Percentiles rank a stretch among this genome's conserved stretches.
These are phyloP conservation scores for Boletus edulis DNA, from an alignment of 768 basidiomycete species.

Conservation along the genomic window DNA sequence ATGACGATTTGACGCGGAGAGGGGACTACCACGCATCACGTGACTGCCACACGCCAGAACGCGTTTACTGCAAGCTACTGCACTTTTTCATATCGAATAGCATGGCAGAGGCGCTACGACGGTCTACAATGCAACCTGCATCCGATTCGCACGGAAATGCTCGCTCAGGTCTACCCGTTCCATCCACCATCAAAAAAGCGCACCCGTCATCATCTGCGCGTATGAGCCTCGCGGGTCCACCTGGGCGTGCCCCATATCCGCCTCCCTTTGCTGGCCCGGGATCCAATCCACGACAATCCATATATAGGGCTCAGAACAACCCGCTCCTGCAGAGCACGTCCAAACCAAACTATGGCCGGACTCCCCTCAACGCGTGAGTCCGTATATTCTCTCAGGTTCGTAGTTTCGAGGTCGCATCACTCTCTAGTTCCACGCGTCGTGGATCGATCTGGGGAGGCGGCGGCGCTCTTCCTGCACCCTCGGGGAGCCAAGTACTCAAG, in stretches of 20 bases:
- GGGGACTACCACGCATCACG: constrained; percentile 11
- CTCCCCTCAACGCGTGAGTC: constrained; percentile 66
- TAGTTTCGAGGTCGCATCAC: background rate
- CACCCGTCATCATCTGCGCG: constrained; percentile 43
- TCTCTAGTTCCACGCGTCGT: constrained; percentile 62
- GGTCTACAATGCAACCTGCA: constrained; percentile 57
- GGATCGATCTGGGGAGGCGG: constrained; percentile 72
- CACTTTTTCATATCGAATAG: background rate
- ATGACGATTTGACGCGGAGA: too few species aligned
- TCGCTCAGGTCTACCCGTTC: constrained; percentile 71
- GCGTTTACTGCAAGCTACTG: background rate
- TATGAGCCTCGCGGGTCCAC: constrained; percentile 76
- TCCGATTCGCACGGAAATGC: constrained; percentile 46
- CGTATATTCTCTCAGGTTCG: background rate
- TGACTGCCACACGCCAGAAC: constrained; percentile 4
- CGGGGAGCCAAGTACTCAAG: constrained; percentile 56
- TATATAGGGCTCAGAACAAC: constrained; percentile 71
- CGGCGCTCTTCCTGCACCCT: constrained; percentile 41
- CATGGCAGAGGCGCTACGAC: constrained; percentile 51
- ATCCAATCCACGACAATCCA: constrained; percentile 65
- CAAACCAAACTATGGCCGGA: constrained; percentile 66
- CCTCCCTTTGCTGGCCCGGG: constrained; percentile 31
- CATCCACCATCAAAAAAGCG: constrained; percentile 73
- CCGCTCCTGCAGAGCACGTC: constrained; percentile 66
- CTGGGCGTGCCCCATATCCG: constrained; percentile 55